Conservation (phyloP, 169 alveolate species). For the Eimeria mitis region DNA sequence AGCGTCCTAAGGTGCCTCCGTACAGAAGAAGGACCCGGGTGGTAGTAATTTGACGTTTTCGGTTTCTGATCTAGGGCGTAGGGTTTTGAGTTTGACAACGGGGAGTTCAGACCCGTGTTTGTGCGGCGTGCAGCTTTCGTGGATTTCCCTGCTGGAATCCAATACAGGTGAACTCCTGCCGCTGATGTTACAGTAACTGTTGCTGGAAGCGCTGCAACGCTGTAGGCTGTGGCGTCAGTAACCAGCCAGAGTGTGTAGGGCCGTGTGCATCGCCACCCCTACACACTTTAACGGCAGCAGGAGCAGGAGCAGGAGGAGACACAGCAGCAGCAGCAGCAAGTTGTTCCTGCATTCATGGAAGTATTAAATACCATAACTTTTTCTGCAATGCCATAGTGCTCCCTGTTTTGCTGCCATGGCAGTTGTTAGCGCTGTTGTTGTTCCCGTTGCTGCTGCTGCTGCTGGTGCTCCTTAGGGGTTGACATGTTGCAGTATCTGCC, state of each 20-base stretch:
- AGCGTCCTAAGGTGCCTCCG: neutral
- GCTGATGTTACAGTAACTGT: neutral
- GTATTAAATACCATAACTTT: neutral
- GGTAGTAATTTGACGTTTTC: neutral
- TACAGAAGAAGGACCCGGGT: neutral
- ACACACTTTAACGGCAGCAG: neutral
- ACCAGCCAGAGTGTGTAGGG: neutral
- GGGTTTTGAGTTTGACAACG: neutral
- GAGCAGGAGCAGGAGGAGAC: neutral
- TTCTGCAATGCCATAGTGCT: neutral
- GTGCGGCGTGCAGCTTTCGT: constrained; percentile 75
- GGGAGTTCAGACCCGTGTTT: constrained; percentile 1
- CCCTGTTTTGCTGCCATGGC: neutral
- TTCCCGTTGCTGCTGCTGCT: neutral
- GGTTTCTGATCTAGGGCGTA: neutral
- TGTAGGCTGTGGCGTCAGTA: neutral
- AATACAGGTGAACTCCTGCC: constrained; percentile 22
- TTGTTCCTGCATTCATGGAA: neutral
- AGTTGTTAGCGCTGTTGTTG: constrained; percentile 10
- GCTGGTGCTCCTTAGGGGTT: constrained; percentile 23
- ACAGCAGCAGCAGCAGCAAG: constrained; percentile 27
- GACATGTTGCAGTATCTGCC: constrained; percentile 79
- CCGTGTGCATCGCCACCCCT: neutral
- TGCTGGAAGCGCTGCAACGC: neutral
- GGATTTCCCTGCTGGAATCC: constrained; percentile 80